phyloP scores from a whole-genome alignment of 176 grass and related monocot species.

The Phragmites australis region DNA sequence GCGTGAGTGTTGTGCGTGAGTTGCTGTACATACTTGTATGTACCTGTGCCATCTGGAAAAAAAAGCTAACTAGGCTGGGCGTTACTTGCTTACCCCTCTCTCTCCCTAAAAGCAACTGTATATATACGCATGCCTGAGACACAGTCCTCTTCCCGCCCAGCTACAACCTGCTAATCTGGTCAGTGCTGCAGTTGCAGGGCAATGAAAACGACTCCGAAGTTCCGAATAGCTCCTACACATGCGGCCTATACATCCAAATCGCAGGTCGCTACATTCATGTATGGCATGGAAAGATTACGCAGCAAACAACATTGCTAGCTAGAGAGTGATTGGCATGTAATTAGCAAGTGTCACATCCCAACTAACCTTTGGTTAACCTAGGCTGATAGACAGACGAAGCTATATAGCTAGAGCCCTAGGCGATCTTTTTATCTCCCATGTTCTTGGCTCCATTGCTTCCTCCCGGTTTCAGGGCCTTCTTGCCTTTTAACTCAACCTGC shows the following conservation, averaged over 20 bases:
- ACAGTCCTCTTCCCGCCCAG: too few relatives aligned
- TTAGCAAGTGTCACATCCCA: slow-evolving; percentile 1
- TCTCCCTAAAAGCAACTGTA: too few relatives aligned
- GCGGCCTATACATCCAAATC: not conserved
- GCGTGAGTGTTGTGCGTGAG: too few relatives aligned
- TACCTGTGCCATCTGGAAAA: too few relatives aligned
- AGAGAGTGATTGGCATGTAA: not conserved
- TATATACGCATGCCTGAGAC: too few relatives aligned
- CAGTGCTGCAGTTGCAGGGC: not conserved
- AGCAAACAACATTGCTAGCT: not conserved
- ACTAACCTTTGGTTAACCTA: not conserved
- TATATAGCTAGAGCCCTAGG: not conserved
- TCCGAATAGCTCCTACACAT: not conserved
- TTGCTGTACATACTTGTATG: too few relatives aligned
- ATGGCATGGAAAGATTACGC: not conserved
- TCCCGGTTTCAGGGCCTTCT: slow-evolving; percentile 25
- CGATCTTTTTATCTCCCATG: not conserved
- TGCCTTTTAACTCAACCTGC: not conserved
- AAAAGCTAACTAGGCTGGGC: too few relatives aligned
- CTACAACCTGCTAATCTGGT: not conserved
- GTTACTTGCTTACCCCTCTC: too few relatives aligned
- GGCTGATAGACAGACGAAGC: not conserved
- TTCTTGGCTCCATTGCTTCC: slow-evolving; percentile 4
- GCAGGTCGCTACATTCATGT: not conserved
- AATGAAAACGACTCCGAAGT: not conserved